A percentile compares a stretch with the other conserved stretches of the same genome.
Evolutionary conservation across 1,284 basidiomycete genomes (phyloP).

Genomic region (Ustilago tritici): DNA sequence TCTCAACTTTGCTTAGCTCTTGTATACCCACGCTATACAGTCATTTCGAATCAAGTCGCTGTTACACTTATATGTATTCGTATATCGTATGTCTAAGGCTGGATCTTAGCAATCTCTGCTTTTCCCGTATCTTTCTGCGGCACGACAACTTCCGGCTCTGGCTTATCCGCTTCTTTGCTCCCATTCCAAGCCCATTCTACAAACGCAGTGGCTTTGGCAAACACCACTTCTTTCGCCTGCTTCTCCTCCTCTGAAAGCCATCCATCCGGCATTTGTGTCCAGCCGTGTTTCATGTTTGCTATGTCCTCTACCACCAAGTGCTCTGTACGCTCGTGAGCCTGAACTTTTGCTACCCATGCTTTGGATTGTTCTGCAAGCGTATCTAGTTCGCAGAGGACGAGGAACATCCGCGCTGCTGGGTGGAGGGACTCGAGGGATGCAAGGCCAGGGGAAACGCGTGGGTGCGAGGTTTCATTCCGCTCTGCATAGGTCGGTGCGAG

Average conservation of each 20-base stretch:
- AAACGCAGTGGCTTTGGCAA: conserved; percentile 39
- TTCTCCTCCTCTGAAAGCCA: conserved; percentile 48
- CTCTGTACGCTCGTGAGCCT: conserved; percentile 34
- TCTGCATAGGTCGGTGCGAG: conserved; percentile 54
- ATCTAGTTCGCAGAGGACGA: conserved; percentile 55
- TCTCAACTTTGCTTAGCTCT: not conserved
- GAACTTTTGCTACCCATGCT: conserved; percentile 47
- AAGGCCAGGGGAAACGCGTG: conserved; percentile 55
- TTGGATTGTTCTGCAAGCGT: conserved; percentile 55
- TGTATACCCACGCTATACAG: conserved; percentile 12
- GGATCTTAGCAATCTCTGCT: conserved; percentile 17
- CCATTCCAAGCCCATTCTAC: conserved; percentile 47
- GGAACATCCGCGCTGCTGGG: conserved; percentile 39
- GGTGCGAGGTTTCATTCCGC: conserved; percentile 33
- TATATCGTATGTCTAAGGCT: not conserved
- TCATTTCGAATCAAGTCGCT: not conserved
- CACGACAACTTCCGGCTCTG: conserved; percentile 27
- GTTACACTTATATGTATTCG: not conserved
- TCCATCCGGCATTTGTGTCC: conserved; percentile 55
- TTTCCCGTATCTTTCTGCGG: conserved; percentile 21
- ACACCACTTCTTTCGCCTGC: conserved; percentile 31
- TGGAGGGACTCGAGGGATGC: conserved; percentile 53
- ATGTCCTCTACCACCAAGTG: conserved; percentile 48
- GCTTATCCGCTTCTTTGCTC: conserved; percentile 12
- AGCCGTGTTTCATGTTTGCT: conserved; percentile 46